A percentile compares a stretch with the other conserved stretches of the same genome.
These are phyloP conservation scores for Zasmidium cellare DNA, from an alignment of 2,329 filamentous ascomycete genomes.

Conservation along the genomic window DNA sequence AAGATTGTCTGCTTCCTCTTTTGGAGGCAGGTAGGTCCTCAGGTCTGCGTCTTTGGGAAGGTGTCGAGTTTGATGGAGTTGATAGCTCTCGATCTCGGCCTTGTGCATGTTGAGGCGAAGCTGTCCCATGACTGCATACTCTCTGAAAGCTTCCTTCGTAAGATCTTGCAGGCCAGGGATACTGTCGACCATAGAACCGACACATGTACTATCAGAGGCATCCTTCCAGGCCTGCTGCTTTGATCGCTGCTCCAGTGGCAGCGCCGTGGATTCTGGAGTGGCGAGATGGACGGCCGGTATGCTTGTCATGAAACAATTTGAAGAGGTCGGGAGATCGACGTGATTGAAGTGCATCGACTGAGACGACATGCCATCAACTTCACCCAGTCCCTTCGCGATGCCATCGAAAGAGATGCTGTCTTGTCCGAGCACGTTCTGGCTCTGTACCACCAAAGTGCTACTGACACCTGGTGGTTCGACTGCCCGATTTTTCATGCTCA, in stretches of 20 bases:
- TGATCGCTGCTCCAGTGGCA: background rate
- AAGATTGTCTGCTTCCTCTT: background rate
- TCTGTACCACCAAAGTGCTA: too few species aligned
- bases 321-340: too few species aligned
- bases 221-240: too few species aligned
- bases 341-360: too few species aligned
- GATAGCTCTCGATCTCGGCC: background rate
- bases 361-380: too few species aligned
- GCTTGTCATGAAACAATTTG: too few species aligned
- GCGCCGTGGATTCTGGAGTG: too few species aligned
- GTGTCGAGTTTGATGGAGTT: background rate
- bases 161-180: background rate
- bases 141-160: background rate
- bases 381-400: too few species aligned
- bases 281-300: too few species aligned
- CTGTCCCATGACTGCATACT: background rate
- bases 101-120: background rate
- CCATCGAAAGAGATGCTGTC: too few species aligned
- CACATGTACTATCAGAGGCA: background rate
- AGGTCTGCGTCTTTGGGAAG: background rate
- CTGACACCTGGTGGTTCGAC: background rate
- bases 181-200: background rate
- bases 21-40: background rate
- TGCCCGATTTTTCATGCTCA: background rate
- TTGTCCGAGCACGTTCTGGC: too few species aligned